Base-by-base conservation (phyloP, 2,329 filamentous ascomycete genomes). In the Chrysoporthe deuterocubensis region DNA sequence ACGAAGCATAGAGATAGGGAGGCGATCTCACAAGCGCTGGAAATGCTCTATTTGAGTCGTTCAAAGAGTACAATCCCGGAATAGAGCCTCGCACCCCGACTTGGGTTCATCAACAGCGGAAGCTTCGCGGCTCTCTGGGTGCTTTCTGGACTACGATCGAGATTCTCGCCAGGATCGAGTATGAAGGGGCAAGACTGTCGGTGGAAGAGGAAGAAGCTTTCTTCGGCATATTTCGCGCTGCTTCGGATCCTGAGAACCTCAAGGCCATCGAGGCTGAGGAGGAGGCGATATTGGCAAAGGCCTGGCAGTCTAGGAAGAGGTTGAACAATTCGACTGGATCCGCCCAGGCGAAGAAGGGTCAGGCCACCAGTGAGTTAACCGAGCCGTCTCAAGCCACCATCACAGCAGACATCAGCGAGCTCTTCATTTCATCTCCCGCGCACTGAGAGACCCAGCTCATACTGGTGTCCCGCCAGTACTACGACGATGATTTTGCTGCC, bases 301-400 rank as follows among this genome's bases (percentile, higher is more conserved):
- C 26, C 26, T 26, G 26, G 26, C 26, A 13, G 48, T 52, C 48
- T 4, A 46, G 44, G n/a, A n/a, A 46, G 8, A 46, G 5, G 14
- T 5, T 18, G n/a, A 32, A 21, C 4, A 13, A 26, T 11, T 26
- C 8, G n/a, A 52, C 26, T 26, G 26, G 26, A 26, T 26, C 26
- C 9, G 26, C 21, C 48, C 48, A 32, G 21, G 21, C 48, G n/a
- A 44, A 60, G 40, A 60, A 60, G 57, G 57, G 43, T 52, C 48
- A 26, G 11, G 48, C 48, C 21, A 32, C 14, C 21, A 13, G n/a
- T 32, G 48, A 32, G n/a, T 52, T 21, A 26, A 52, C 48, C 16
- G 48, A 52, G 9, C 21, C 21, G 13, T 52, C 21, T 32, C 9
- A 52, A 52, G 48, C 48, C 21, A 52, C 21, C n/a, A 60, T 32